A percentile compares a stretch with the other conserved stretches of the same genome.
These are phyloP conservation scores for Coniophora puteana DNA, from an alignment of 1,284 basidiomycete species.

Conservation along the genomic window DNA sequence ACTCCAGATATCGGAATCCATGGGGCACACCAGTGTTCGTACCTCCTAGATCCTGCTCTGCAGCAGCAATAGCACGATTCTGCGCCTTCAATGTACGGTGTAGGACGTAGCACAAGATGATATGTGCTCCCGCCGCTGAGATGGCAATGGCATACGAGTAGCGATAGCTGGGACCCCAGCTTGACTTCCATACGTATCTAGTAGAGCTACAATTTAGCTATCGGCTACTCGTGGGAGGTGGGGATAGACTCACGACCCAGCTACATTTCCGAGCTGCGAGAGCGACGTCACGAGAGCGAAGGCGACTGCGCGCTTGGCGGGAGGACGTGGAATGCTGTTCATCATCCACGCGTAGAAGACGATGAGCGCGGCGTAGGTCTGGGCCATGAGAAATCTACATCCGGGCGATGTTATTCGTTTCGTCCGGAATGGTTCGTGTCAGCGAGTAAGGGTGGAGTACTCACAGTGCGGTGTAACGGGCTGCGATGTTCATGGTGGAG, in stretches of 20 bases:
- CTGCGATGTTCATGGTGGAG: slow-evolving; percentile 45
- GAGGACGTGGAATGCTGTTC: slow-evolving; percentile 47
- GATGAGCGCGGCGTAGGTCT: slow-evolving; percentile 48
- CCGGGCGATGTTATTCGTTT: background rate
- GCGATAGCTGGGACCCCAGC: slow-evolving; percentile 33
- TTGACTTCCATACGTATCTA: slow-evolving; percentile 39
- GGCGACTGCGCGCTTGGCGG: slow-evolving; percentile 49
- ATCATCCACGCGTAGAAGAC: slow-evolving; percentile 48
- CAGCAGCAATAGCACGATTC: too few relatives aligned
- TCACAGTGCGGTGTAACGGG: slow-evolving; percentile 49
- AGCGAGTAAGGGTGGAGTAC: slow-evolving; percentile 10
- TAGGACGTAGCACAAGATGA: slow-evolving; percentile 52
- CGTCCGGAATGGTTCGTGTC: background rate
- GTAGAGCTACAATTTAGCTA: background rate
- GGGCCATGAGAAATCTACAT: slow-evolving; percentile 49
- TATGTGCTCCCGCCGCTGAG: slow-evolving; percentile 39
- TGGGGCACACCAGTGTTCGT: too few relatives aligned
- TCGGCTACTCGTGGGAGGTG: background rate
- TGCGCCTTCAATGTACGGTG: slow-evolving; percentile 41
- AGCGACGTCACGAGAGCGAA: slow-evolving; percentile 50
- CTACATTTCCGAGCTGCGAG: slow-evolving; percentile 48
- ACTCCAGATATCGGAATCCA: slow-evolving; percentile 47
- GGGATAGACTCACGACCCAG: slow-evolving; percentile 47
- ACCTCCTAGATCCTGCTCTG: slow-evolving; percentile 36
- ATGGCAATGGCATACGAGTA: slow-evolving; percentile 45